A percentile compares a stretch with the other conserved stretches of the same genome.
phyloP scores from a whole-genome alignment of 257 asterid genomes.

The Knoxia roxburghii region DNA sequence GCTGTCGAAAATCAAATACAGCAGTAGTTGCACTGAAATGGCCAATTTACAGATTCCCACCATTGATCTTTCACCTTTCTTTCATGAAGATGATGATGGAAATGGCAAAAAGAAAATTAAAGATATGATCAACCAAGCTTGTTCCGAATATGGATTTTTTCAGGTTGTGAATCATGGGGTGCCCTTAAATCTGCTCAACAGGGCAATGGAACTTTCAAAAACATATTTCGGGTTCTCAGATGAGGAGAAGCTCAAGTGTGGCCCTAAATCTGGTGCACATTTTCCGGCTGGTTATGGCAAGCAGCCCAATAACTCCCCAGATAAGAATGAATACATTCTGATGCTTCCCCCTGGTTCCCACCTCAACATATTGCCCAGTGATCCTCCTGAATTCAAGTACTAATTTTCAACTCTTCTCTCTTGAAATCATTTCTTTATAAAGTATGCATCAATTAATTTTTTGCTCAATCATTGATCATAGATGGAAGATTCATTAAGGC shows the following conservation, averaged over 20 bases:
- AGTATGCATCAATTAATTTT: too few relatives aligned
- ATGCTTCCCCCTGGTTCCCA: slow-evolving; percentile 39
- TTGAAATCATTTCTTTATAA: too few relatives aligned
- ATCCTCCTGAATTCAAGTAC: slow-evolving; percentile 35
- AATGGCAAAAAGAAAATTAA: slow-evolving; percentile 18
- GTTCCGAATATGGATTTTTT: slow-evolving; percentile 47
- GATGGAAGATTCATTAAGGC: too few relatives aligned
- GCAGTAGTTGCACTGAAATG: too few relatives aligned
- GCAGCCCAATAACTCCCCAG: slow-evolving; percentile 38
- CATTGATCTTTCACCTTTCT: slow-evolving; percentile 51
- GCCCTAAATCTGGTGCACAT: slow-evolving; percentile 27
- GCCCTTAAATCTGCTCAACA: slow-evolving; percentile 35
- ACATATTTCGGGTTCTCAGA: slow-evolving; percentile 29
- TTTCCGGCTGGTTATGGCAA: slow-evolving; percentile 48
- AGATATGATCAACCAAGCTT: slow-evolving; percentile 29
- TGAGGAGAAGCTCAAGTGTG: slow-evolving; percentile 36
- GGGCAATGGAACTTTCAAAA: slow-evolving; percentile 33
- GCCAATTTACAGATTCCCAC: slow-evolving; percentile 33
- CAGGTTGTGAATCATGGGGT: slow-evolving; percentile 44
- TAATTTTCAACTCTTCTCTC: not conserved
- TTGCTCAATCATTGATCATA: too few relatives aligned
- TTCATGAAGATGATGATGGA: slow-evolving; percentile 21
- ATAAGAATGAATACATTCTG: slow-evolving; percentile 45
- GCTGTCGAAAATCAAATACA: not conserved
- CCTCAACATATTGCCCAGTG: slow-evolving; percentile 21